A percentile compares a stretch with the other conserved stretches of the same genome.
phyloP scores from a whole-genome alignment of 1,284 basidiomycete species.

The Xerocomus nothofagi region DNA sequence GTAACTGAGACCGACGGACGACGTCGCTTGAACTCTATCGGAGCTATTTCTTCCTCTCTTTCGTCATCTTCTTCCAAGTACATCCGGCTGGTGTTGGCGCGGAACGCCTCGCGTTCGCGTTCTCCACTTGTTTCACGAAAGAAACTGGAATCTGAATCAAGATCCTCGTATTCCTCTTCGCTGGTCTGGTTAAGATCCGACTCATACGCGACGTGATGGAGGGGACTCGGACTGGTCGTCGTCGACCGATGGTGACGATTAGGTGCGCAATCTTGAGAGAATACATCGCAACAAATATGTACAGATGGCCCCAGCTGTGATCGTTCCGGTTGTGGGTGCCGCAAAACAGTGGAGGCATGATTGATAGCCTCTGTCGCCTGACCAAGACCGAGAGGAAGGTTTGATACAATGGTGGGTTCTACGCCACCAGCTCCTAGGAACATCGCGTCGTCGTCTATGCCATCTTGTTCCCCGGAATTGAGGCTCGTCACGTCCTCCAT shows the following conservation, averaged over 20 bases:
- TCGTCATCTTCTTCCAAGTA: conserved; percentile 39
- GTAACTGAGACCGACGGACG: conserved; percentile 37
- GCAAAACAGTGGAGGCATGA: conserved; percentile 24
- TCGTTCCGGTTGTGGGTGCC: conserved; percentile 33
- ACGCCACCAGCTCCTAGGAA: conserved; percentile 55
- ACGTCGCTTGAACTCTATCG: conserved; percentile 40
- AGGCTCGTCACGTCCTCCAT: conserved; percentile 55
- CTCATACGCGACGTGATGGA: conserved; percentile 39
- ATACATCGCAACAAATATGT: conserved; percentile 24
- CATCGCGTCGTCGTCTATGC: conserved; percentile 45
- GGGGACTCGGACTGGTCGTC: conserved; percentile 44
- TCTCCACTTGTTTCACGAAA: conserved; percentile 31
- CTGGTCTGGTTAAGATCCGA: conserved; percentile 31
- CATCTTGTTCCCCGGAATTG: conserved; percentile 49
- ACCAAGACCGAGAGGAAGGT: conserved; percentile 37
- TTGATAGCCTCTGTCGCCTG: conserved; percentile 30
- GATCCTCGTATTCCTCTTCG: conserved; percentile 35
- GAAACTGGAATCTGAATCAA: conserved; percentile 38
- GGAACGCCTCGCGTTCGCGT: conserved; percentile 28
- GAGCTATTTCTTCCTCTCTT: conserved; percentile 31
- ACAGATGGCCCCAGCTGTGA: conserved; percentile 26
- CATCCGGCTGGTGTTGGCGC: conserved; percentile 34
- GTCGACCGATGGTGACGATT: conserved; percentile 33
- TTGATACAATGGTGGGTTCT: conserved; percentile 42
- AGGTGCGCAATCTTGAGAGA: conserved; percentile 28